Conservation (phyloP, 2,329 filamentous ascomycete species). For the Fulvia fulva region DNA sequence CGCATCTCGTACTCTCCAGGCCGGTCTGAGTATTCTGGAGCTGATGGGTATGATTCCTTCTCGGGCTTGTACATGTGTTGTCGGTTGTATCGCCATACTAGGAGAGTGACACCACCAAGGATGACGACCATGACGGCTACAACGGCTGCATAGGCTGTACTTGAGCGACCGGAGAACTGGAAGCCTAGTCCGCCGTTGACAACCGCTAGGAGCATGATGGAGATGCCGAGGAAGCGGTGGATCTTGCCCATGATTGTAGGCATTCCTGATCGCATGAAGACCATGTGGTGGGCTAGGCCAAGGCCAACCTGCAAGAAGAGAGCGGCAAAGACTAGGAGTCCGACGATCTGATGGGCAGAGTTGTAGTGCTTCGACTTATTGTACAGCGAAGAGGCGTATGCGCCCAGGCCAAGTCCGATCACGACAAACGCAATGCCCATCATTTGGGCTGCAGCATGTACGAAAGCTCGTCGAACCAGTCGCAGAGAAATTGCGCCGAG, state of each 20-base stretch:
- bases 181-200: conserved; percentile 59
- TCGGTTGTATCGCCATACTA: conserved; percentile 15
- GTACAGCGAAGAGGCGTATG: conserved; percentile 38
- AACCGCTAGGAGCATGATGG: conserved; percentile 52
- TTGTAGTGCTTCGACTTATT: conserved; percentile 42
- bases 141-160: conserved; percentile 20
- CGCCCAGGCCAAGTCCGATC: conserved; percentile 40
- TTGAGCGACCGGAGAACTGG: conserved; percentile 48
- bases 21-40: conserved; percentile 10
- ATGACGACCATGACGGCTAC: conserved; percentile 20
- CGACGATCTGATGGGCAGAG: conserved; percentile 47
- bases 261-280: conserved; percentile 28
- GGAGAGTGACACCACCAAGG: conserved; percentile 11
- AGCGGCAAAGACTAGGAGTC: conserved; percentile 38
- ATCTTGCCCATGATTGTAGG: conserved; percentile 47
- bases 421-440: conserved; percentile 37
- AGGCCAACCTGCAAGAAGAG: conserved; percentile 37
- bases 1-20: conserved; percentile 22
- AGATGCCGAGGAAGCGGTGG: conserved; percentile 57
- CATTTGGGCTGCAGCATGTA: conserved; percentile 41
- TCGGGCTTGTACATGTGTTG: conserved; percentile 22
- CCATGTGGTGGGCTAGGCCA: conserved; percentile 39
- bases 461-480: conserved; percentile 38
- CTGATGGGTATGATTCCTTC: conserved; percentile 6
- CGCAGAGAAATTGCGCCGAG: conserved; percentile 36